Conservation (phyloP, 2,329 filamentous ascomycete species). For the Cordyceps cateniannulata region DNA sequence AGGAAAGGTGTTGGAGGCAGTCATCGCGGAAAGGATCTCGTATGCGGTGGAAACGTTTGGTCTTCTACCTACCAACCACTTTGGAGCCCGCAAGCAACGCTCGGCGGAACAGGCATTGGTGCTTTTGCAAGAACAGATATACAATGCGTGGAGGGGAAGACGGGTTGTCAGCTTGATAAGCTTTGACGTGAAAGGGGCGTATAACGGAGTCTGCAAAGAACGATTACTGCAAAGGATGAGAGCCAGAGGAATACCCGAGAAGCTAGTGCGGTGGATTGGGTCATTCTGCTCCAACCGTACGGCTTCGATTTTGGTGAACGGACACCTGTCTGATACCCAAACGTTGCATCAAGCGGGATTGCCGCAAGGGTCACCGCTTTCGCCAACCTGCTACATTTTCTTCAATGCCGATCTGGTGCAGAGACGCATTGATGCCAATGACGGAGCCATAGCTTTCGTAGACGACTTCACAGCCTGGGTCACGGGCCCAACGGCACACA, state of each 20-base stretch:
- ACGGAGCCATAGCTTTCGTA: too few species aligned
- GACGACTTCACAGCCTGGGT: too few species aligned
- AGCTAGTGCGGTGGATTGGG: constrained; percentile 16
- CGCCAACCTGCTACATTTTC: constrained; percentile 30
- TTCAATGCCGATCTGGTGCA: constrained; percentile 31
- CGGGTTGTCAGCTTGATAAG: constrained; percentile 27
- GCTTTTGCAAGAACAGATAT: constrained; percentile 12
- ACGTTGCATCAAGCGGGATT: constrained; percentile 19
- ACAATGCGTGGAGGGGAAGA: constrained; percentile 9
- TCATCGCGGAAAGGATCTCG: too few species aligned
- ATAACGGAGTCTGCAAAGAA: constrained; percentile 32
- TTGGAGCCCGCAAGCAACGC: constrained; percentile 12
- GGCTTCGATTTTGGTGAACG: constrained; percentile 19
- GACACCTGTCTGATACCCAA: constrained; percentile 15
- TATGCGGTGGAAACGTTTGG: too few species aligned
- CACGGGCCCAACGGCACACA: too few species aligned
- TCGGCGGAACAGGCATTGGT: constrained; percentile 16
- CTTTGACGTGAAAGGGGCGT: constrained; percentile 35
- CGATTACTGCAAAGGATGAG: constrained; percentile 18
- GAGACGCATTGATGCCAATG: constrained; percentile 19
- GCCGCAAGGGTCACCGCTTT: constrained; percentile 29
- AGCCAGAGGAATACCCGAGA: constrained; percentile 18
- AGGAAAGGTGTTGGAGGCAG: too few species aligned
- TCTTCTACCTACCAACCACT: constrained; percentile 15
- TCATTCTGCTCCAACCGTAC: constrained; percentile 21